Percentiles rank a stretch among this genome's conserved stretches.
Evolutionary conservation across 768 basidiomycete genomes (phyloP).

Genomic region (Hemileccinum impolitum): DNA sequence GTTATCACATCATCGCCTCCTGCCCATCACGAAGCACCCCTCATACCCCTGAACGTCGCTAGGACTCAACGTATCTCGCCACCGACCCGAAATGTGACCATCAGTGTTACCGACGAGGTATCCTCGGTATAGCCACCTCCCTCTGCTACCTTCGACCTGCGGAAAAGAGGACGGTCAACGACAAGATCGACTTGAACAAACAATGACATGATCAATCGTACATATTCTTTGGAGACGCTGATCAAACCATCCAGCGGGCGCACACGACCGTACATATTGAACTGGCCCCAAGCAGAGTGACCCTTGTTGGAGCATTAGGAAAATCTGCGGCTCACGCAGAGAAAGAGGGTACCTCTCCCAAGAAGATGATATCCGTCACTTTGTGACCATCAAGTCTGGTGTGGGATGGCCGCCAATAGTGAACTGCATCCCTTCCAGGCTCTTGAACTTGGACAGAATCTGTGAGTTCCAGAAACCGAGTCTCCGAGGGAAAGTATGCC

Average conservation of each 20-base stretch:
- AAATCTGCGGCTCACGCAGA: not conserved
- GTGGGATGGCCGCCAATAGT: constrained; percentile 27
- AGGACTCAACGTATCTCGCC: constrained; percentile 80
- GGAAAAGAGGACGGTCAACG: not conserved
- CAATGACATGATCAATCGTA: constrained; percentile 33
- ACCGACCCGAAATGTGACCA: constrained; percentile 76
- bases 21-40: constrained; percentile 77
- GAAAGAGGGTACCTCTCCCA: constrained; percentile 59
- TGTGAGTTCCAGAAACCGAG: constrained; percentile 45
- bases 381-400: constrained; percentile 30
- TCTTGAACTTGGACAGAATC: constrained; percentile 49
- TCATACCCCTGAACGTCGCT: constrained; percentile 69
- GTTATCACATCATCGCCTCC: constrained; percentile 42
- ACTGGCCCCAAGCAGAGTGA: constrained; percentile 90
- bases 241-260: constrained; percentile 79
- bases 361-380: constrained; percentile 57
- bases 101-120: constrained; percentile 70
- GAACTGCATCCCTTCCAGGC: constrained; percentile 33
- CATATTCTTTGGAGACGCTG: constrained; percentile 83
- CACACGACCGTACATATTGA: constrained; percentile 75
- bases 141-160: constrained; percentile 68
- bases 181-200: not conserved
- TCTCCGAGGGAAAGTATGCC: constrained; percentile 57
- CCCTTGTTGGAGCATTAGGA: constrained; percentile 46
- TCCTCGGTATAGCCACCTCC: constrained; percentile 83